Conservation (phyloP, 768 basidiomycete species). For the Xanthoconium purpureum region DNA sequence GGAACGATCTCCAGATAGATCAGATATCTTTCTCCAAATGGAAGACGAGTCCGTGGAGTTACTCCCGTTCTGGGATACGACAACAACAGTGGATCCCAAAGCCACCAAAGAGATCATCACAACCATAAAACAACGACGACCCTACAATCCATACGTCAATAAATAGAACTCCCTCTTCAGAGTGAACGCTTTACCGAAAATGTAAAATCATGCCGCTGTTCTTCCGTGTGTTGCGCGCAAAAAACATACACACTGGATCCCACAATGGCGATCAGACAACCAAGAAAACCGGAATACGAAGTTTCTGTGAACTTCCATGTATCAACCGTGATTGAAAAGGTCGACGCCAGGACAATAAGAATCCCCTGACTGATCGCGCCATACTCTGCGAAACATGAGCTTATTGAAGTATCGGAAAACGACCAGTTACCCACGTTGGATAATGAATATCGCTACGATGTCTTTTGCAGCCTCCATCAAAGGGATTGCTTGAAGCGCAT, state of each 20-base stretch:
- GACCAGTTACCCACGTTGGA: conserved; percentile 21
- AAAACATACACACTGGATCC: conserved; percentile 5
- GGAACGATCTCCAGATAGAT: neutral
- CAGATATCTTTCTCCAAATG: neutral
- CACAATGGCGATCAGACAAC: conserved; percentile 16
- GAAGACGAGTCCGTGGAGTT: conserved; percentile 2
- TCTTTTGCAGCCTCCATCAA: conserved; percentile 19
- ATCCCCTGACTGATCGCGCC: conserved; percentile 27
- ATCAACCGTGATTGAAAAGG: conserved; percentile 6
- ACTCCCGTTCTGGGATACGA: neutral
- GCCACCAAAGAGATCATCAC: neutral
- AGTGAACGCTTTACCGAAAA: conserved; percentile 11
- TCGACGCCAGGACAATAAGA: conserved; percentile 7
- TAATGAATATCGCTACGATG: conserved; percentile 18
- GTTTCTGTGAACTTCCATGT: conserved; percentile 5
- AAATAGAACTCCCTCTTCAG: neutral
- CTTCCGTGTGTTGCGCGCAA: neutral
- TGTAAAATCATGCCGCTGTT: conserved; percentile 6
- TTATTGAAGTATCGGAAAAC: neutral
- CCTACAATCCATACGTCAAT: neutral
- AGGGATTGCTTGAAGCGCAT: conserved; percentile 9
- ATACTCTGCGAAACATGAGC: conserved; percentile 25
- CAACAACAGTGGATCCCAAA: conserved; percentile 5
- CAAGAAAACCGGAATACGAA: conserved; percentile 14
- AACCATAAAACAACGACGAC: conserved; percentile 2